Evolutionary conservation across 345 rosid genomes (phyloP), one percentile per base, ranked within the genome.

Genomic region (Moricandia moricandioides): DNA sequence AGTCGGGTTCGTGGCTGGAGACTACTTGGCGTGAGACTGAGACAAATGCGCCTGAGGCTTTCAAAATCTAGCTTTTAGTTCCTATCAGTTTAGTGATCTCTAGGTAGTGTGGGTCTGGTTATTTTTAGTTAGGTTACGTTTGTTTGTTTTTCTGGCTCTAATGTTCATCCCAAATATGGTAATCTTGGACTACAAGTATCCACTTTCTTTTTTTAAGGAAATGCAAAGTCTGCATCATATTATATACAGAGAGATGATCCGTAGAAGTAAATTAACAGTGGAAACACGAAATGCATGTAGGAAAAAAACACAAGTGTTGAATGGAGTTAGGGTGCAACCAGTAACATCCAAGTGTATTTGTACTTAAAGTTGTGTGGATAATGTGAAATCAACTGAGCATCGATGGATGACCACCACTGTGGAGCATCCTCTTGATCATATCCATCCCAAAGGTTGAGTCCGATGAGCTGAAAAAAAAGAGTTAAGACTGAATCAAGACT

Each of bases 381-480:
- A 70, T 56, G 55, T 21, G 43, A 56, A 49, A 79, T 88, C 82
- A 95, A 82, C 89, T 85, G 71, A 92, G 90, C 97, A 95, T 89
- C 16, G 93, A 88, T 9, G 99, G 99, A 81, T 90, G 98, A 34
- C 98, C 10, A 16, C 56, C 96, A 4, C 91, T 86, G 76, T 95
- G 98, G 21, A 95, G 89, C 92, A 95, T 92, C 82, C 92, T 88
- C 89, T 92, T 95, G 47, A 92, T 3, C 88, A 92, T 86, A 76
- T 95, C 97, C 92, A 95, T 90, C 71, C 99, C 97, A 78, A 95
- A 92, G 8, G 96, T 83, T 39, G 99, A 95, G 79, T 95, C 99
- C 10, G 97, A 90, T 61, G 97, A 90, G 72, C 99, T 95, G 97
- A 49, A 49, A 69, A 59, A 37, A 17, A 79, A 64, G 79, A 70